A percentile compares a stretch with the other conserved stretches of the same genome.
Conservation (phyloP, 2,329 filamentous ascomycete genomes). For the Coniella vitis region DNA sequence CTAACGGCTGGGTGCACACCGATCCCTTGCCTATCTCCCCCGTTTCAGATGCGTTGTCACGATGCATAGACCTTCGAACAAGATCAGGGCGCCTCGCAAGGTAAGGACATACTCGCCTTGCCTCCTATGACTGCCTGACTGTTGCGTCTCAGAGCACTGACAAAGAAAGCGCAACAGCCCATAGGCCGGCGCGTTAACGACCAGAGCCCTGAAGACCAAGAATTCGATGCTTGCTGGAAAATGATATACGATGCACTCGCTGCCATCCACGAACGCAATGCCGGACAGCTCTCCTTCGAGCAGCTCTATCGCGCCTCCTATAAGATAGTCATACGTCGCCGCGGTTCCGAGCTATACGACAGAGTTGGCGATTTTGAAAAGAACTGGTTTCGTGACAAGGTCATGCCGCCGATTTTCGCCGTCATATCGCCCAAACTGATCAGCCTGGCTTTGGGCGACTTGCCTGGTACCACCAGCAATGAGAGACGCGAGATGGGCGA, state of each 20-base stretch:
- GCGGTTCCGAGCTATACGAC: slow-evolving; percentile 74
- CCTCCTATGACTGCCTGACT: too few relatives aligned
- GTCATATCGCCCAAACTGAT: slow-evolving; percentile 66
- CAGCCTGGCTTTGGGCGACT: slow-evolving; percentile 50
- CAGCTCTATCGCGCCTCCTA: slow-evolving; percentile 91
- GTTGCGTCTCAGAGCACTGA: slow-evolving; percentile 9
- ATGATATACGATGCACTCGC: slow-evolving; percentile 68
- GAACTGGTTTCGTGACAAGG: slow-evolving; percentile 68
- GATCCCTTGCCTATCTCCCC: too few relatives aligned
- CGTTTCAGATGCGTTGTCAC: background rate
- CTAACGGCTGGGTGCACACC: too few relatives aligned
- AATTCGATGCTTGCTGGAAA: slow-evolving; percentile 83
- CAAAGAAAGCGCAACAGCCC: slow-evolving; percentile 21
- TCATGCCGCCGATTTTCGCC: slow-evolving; percentile 62
- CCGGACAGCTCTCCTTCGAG: slow-evolving; percentile 86
- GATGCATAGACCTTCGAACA: slow-evolving; percentile 14
- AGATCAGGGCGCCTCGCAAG: slow-evolving; percentile 13
- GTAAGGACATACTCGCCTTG: background rate
- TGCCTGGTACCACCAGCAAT: slow-evolving; percentile 56
- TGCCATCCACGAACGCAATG: slow-evolving; percentile 90
- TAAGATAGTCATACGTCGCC: slow-evolving; percentile 85
- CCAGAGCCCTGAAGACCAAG: slow-evolving; percentile 48
- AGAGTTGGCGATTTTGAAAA: slow-evolving; percentile 75
- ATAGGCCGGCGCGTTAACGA: slow-evolving; percentile 5
- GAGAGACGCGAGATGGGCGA: slow-evolving; percentile 78